Evolutionary conservation across 208 protist species (phyloP).

Genomic region (Crithidia acanthocephali): DNA sequence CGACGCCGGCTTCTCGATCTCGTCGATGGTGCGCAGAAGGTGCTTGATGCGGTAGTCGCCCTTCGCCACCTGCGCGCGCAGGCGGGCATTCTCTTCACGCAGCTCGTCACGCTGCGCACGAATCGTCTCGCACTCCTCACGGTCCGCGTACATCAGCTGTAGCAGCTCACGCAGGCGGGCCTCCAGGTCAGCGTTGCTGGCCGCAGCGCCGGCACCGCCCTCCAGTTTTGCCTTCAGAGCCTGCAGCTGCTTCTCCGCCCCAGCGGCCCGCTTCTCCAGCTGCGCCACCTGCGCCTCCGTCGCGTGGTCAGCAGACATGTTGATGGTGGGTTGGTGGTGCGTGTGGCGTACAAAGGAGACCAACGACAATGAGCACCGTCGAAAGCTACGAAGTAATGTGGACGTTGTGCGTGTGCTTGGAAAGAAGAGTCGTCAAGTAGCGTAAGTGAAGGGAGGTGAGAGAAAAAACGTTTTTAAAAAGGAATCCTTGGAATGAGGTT

Average conservation of each 20-base stretch:
- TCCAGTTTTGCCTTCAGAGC: conserved; percentile 46
- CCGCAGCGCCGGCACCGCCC: conserved; percentile 1
- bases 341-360: not conserved
- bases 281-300: conserved; percentile 28
- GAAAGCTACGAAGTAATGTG: conserved; percentile 18
- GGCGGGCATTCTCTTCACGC: conserved; percentile 75
- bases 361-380: not conserved
- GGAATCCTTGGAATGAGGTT: too few species aligned
- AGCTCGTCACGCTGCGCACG: conserved; percentile 79
- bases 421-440: too few species aligned
- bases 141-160: conserved; percentile 67
- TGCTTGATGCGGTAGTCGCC: conserved; percentile 88
- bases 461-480: too few species aligned
- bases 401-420: conserved; percentile 5
- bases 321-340: not conserved
- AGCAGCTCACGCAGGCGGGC: conserved; percentile 58
- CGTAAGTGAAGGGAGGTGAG: too few species aligned
- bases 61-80: conserved; percentile 65
- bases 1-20: conserved; percentile 45
- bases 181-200: conserved; percentile 30
- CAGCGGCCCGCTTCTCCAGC: conserved; percentile 64
- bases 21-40: conserved; percentile 81
- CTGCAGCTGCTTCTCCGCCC: conserved; percentile 54
- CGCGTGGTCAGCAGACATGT: conserved; percentile 12
- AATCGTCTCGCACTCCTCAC: conserved; percentile 79